Evolutionary conservation across 352 stramenopile genomes (phyloP), one percentile per base, ranked within the genome.

Genomic region (Pythium sukuiense): DNA sequence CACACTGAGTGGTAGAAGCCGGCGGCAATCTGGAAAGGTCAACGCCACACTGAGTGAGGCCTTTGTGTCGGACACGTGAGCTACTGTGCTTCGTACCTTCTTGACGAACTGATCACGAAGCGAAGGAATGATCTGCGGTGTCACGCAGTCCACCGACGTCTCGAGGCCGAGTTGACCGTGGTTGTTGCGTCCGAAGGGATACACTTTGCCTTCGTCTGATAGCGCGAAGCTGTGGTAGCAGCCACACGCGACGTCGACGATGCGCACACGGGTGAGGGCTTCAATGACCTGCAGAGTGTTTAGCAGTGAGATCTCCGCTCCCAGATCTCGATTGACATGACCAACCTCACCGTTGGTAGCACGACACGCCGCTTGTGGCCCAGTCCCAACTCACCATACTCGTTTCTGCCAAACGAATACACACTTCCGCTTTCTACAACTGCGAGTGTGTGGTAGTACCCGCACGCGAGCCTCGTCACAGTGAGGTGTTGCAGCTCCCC

Each of bases 131-230:
- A 92, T 75, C 56, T 92, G 86, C 13, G 87, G 85, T 39, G 77
- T 87, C 20, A 80, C 46, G 24, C 89, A 94, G 64, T 96, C 87
- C 8, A 92, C 52, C 2, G 69, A 77, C 26, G 84, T 88, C 52
- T 92, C 81, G 13, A 92, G 71, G 1, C 91, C 93, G 37, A 98
- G 79, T 46, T 98, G 93, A 1, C 93, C 93, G 70, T 98, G 93
- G 61, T 98, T 97, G 69, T 98, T 98, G 33, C 93, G 77, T 26
- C 93, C 93, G 71, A 97, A 98, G 20, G 96, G 93, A 59, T 93
- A 95, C 43, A 96, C 87, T 65, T 89, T 90, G 9, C 87, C 89
- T 33, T 93, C 80, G n/a, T 92, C 83, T 16, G 83, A 92, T 32
- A 96, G 80, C 3, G 79, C 63, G 12, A 96, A 76, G 26, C 85